Evolutionary conservation across 2,329 filamentous ascomycete genomes (phyloP).

Genomic region (Sclerotinia spermophila): DNA sequence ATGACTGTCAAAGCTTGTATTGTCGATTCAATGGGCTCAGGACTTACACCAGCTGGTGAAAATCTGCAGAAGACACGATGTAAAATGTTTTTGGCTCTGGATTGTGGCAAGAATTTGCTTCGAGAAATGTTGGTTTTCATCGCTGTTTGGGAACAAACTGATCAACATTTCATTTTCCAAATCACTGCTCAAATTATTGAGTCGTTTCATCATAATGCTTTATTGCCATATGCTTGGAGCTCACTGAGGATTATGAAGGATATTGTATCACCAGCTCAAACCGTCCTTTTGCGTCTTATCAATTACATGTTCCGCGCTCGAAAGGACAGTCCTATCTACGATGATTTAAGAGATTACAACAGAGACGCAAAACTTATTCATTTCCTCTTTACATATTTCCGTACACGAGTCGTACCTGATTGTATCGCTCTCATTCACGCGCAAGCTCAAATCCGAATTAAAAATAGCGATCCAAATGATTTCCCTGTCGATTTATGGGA

Average conservation of each 20-base stretch:
- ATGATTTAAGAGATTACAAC: constrained; percentile 51
- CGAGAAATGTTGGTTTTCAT: constrained; percentile 93
- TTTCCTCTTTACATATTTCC: constrained; percentile 89
- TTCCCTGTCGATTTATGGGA: constrained; percentile 96
- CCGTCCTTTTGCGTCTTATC: constrained; percentile 84
- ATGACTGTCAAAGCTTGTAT: constrained; percentile 98
- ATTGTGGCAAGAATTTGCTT: constrained; percentile 84
- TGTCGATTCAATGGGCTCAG: constrained; percentile 73
- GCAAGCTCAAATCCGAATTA: constrained; percentile 82
- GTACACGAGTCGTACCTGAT: constrained; percentile 87
- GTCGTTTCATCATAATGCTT: constrained; percentile 80
- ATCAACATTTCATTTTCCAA: constrained; percentile 92
- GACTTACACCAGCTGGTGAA: constrained; percentile 62
- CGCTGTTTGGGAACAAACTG: constrained; percentile 92
- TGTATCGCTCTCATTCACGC: constrained; percentile 92
- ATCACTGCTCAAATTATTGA: constrained; percentile 96
- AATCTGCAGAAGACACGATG: constrained; percentile 89
- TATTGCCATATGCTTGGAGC: constrained; percentile 90
- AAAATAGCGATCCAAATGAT: constrained; percentile 72
- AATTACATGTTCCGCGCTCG: constrained; percentile 79
- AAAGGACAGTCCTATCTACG: constrained; percentile 42
- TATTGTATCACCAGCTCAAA: constrained; percentile 92
- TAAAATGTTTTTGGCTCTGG: constrained; percentile 82
- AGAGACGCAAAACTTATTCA: constrained; percentile 66
- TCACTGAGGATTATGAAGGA: constrained; percentile 90